Conservation (phyloP, 495 filamentous ascomycete species). For the Xylaria venustula region DNA sequence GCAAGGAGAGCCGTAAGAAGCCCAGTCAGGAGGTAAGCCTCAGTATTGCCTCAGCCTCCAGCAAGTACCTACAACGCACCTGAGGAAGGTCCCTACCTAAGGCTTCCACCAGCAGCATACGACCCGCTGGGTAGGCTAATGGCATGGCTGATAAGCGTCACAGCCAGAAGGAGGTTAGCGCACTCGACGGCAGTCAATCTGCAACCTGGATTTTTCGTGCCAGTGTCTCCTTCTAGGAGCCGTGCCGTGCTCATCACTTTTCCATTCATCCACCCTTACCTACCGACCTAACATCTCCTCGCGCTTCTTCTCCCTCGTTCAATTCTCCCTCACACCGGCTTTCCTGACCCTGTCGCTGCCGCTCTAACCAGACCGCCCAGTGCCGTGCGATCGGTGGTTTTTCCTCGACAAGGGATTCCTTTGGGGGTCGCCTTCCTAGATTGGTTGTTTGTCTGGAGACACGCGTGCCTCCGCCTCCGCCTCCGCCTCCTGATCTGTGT, state of each 20-base stretch:
- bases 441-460: conserved; percentile 9
- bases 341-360: neutral
- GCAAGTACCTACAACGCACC: too few species aligned
- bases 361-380: neutral
- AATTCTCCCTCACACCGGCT: conserved; percentile 16
- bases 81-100: neutral
- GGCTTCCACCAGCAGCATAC: too few species aligned
- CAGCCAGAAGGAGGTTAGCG: conserved; percentile 10
- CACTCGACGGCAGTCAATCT: conserved; percentile 10
- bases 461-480: conserved; percentile 19
- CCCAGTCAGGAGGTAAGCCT: too few species aligned
- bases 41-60: too few species aligned
- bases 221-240: conserved; percentile 20
- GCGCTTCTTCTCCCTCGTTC: conserved; percentile 17
- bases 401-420: conserved; percentile 12
- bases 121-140: too few species aligned
- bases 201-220: conserved; percentile 36
- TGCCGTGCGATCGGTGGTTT: conserved; percentile 14
- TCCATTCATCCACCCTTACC: conserved; percentile 10
- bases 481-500: conserved; percentile 15
- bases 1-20: neutral
- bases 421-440: conserved; percentile 14
- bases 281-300: conserved; percentile 17
- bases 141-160: neutral
- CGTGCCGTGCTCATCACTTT: conserved; percentile 17